Base-by-base conservation (phyloP, 495 filamentous ascomycete genomes). In the Tuber umbilicatum region DNA sequence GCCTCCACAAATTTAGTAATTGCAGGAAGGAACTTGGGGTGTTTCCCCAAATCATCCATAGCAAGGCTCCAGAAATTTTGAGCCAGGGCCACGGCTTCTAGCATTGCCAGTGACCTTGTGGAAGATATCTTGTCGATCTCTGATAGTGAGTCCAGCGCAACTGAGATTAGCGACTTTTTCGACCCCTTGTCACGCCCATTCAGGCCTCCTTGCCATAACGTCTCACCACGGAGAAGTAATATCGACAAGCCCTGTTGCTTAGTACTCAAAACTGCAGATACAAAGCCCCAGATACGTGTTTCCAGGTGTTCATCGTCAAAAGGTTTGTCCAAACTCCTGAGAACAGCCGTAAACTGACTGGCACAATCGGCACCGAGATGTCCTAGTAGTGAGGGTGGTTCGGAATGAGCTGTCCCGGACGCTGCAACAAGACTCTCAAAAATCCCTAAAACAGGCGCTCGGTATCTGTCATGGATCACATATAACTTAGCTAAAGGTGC, bases 221-320 rank as follows among this genome's bases (percentile, higher is more conserved):
- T 92, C 75, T 89, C 90, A 38, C 95, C 95, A 5, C 94, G 97
- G 39, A 98, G 89, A 70, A 98, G 87, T 81, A 93, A 94, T 68
- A 97, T 93, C 0, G 94, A 90, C 85, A 99, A 90, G 91, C 96
- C 98, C 81, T 97, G 93, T 77, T 99, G 95, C 72, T 93, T 90
- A 80, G 92, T 94, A 80, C 92, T 91, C 69, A 98, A 88, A 69
- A 97, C 89, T n/a, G 89, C 90, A 40, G 94, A 91, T 43, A 97
- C 89, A 73, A 99, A 89, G 71, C 87, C 88, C 95, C 95, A 98
- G 70, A 93, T 90, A 37, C 86, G 85, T 70, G 88, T 86, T 37
- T 90, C 87, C 60, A 93, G 85, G 9, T 84, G 80, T 5, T 85
- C 83, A 77, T 92, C 86, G 70, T 86, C 84, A 42, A 94, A 85